These are phyloP conservation scores for Cordyceps fumosorosea DNA, from an alignment of 2,329 filamentous ascomycete species.

Conservation along the genomic window DNA sequence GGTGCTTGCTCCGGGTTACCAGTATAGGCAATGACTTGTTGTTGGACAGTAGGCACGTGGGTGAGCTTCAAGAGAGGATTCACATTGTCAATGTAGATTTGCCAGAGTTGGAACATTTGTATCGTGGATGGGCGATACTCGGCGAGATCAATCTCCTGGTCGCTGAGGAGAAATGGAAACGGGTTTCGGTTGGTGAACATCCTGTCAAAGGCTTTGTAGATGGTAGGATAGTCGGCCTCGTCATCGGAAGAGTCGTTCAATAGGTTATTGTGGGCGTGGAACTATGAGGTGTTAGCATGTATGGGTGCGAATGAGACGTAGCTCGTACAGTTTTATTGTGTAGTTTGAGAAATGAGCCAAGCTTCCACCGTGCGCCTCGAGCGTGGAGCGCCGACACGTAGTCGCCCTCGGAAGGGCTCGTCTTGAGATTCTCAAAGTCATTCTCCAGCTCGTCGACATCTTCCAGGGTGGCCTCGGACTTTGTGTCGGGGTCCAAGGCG, in stretches of 20 bases:
- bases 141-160: slow-evolving; percentile 35
- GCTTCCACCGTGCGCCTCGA: slow-evolving; percentile 4
- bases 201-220: slow-evolving; percentile 52
- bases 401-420: slow-evolving; percentile 40
- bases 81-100: slow-evolving; percentile 63
- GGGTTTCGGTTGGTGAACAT: slow-evolving; percentile 52
- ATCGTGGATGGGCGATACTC: slow-evolving; percentile 47
- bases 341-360: slow-evolving; percentile 24
- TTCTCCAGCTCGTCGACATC: slow-evolving; percentile 51
- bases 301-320: not conserved
- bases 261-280: slow-evolving; percentile 41
- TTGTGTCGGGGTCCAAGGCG: slow-evolving; percentile 4
- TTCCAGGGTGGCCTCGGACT: slow-evolving; percentile 29
- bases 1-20: slow-evolving; percentile 47
- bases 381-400: slow-evolving; percentile 20
- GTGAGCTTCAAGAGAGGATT: slow-evolving; percentile 63
- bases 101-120: slow-evolving; percentile 60
- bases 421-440: slow-evolving; percentile 48
- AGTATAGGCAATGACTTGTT: slow-evolving; percentile 56
- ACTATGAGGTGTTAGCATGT: slow-evolving; percentile 28
- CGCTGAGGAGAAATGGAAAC: slow-evolving; percentile 51
- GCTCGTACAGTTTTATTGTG: slow-evolving; percentile 2
- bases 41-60: slow-evolving; percentile 59
- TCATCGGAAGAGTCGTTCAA: slow-evolving; percentile 51
- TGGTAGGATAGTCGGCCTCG: slow-evolving; percentile 44